phyloP scores from a whole-genome alignment of 2,329 filamentous ascomycete species.

The Sporothrix luriei region DNA sequence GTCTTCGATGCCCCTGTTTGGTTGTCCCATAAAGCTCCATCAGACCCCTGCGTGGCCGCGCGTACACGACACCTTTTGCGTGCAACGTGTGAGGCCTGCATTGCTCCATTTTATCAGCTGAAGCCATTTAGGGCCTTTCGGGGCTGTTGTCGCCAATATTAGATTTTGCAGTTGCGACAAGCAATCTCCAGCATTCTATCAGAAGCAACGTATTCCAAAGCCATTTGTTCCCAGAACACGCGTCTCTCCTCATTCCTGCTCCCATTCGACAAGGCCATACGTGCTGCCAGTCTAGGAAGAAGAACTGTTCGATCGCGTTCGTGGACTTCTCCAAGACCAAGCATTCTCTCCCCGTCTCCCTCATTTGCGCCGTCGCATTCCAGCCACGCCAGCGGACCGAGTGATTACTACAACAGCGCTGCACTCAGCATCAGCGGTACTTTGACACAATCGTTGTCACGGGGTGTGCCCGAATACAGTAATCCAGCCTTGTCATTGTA shows the following conservation, averaged over 20 bases:
- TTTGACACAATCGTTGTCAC: not conserved
- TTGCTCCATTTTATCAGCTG: too few species aligned
- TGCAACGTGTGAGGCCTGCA: too few species aligned
- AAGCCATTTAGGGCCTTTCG: too few species aligned
- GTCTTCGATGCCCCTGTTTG: not conserved
- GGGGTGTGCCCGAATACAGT: not conserved
- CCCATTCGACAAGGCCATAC: not conserved
- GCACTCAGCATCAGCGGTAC: not conserved
- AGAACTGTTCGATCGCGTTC: not conserved
- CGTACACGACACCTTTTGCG: not conserved
- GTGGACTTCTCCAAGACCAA: not conserved
- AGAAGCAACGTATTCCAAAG: not conserved
- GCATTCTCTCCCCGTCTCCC: not conserved
- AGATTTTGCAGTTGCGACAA: not conserved
- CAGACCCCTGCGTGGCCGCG: slow-evolving; percentile 19
- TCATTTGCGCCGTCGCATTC: not conserved
- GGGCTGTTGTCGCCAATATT: not conserved
- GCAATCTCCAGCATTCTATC: too few species aligned
- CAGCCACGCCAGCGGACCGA: not conserved
- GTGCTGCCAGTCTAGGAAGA: not conserved
- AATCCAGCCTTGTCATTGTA: not conserved
- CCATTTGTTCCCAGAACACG: not conserved
- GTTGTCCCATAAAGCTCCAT: not conserved
- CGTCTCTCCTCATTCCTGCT: not conserved
- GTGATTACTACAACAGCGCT: not conserved